Base-by-base conservation (phyloP, 371 early-diverging fungal genomes). In the Lichtheimia hyalospora region DNA sequence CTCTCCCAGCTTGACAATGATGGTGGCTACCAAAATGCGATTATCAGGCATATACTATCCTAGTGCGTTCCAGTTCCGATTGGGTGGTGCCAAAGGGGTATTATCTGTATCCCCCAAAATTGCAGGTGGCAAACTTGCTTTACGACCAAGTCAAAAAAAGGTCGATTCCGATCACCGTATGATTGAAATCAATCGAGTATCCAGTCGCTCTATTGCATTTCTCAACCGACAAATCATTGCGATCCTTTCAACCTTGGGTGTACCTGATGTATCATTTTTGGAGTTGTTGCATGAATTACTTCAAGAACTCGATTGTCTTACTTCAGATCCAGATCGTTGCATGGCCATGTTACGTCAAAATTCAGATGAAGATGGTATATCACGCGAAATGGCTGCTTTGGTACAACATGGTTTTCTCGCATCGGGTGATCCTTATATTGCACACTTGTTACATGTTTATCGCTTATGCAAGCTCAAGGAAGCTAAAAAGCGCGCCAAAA, bases 51-150 rank as follows among this genome's bases (percentile, higher is more conserved):
- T 57, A 70, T 61, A 58, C 75, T 46, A 21, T 1, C 92, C 93
- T 0, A 71, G 77, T 10, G 96, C 92, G 0, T 85, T 89, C 53
- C 91, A 92, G 63, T 81, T 93, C 15, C 84, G 92, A 16, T 68
- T 88, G 5, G 91, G 81, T 20, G 93, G 93, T 8, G 82, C 80
- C 15, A 93, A 90, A 71, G 94, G 92, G 3, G 84, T 88, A 2
- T 49, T 89, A 1, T 66, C 64, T 49, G 24, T 74, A 7, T 68
- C 64, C 16, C 67, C 48, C 15, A 21, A 2, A 59, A 46, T 62
- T 42, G 24, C 20, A 69, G 21, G 57, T 42, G 10, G 74, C 68
- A 8, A 64, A 71, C 57, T 85, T 2, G 68, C 74, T n/a, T 61
- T 89, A 23, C 78, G 90, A 3, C 75, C 77, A 4, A 85, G 85